Evolutionary conservation across 176 grass and related monocot genomes (phyloP).

Genomic region (Triticum urartu): DNA sequence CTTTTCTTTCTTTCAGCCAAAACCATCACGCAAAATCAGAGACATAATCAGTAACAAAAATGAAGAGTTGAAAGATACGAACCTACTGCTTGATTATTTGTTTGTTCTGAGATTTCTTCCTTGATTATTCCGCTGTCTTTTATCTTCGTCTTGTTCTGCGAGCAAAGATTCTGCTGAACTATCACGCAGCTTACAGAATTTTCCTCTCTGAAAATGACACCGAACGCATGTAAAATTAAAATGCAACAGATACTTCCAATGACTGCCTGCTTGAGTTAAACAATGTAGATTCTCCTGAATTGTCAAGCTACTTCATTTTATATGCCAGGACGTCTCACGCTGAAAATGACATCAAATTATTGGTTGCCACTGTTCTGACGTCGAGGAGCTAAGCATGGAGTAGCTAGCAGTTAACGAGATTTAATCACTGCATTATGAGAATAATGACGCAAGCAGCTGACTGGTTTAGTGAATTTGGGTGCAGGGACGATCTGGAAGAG

Average conservation of each 20-base stretch:
- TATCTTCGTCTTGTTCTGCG: neutral
- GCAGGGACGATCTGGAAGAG: slow-evolving; percentile 50
- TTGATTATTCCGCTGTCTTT: neutral
- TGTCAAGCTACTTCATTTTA: neutral
- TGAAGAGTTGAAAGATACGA: neutral
- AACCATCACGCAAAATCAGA: neutral
- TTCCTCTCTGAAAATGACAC: neutral
- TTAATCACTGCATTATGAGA: neutral
- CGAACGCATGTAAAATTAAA: neutral
- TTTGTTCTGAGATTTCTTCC: neutral
- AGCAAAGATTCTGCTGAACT: neutral
- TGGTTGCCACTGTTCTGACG: neutral
- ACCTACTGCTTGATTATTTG: neutral
- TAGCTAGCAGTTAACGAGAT: too few species aligned
- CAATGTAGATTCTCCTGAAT: neutral
- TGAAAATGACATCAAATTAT: neutral
- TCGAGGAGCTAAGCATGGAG: neutral
- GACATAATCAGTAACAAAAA: neutral
- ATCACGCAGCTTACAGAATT: neutral
- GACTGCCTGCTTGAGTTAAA: neutral
- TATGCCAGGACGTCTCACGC: neutral
- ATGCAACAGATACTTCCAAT: neutral
- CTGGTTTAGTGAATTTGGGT: neutral
- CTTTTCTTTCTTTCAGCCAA: neutral
- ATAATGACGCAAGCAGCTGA: neutral